phyloP scores from a whole-genome alignment of 805 yeast species.

The Wickerhamomyces chambardii region DNA sequence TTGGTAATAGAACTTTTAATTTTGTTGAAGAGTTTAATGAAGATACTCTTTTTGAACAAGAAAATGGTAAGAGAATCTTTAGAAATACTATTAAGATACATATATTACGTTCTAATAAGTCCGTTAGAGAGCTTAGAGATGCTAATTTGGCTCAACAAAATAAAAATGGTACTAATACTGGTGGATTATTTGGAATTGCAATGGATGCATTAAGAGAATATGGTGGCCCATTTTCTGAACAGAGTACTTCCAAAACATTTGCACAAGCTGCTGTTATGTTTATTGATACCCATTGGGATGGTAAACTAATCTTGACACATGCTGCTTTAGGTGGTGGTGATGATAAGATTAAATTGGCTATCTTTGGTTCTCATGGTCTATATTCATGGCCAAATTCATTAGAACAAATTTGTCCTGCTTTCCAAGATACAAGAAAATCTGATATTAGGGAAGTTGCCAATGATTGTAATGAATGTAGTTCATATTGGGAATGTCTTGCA shows the following conservation, averaged over 20 bases:
- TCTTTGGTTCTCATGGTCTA: slow-evolving; percentile 89
- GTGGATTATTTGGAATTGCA: slow-evolving; percentile 74
- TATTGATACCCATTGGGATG: slow-evolving; percentile 82
- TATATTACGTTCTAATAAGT: slow-evolving; percentile 54
- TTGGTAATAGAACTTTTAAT: slow-evolving; percentile 71
- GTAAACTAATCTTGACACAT: slow-evolving; percentile 60
- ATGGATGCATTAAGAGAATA: slow-evolving; percentile 54
- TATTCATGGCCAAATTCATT: slow-evolving; percentile 89
- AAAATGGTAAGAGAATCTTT: slow-evolving; percentile 18
- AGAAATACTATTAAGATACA: slow-evolving; percentile 73
- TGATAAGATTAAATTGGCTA: slow-evolving; percentile 64
- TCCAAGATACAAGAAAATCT: slow-evolving; percentile 63
- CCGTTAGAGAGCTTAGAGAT: slow-evolving; percentile 65
- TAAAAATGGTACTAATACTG: slow-evolving; percentile 56
- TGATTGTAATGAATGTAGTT: slow-evolving; percentile 76
- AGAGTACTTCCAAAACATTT: slow-evolving; percentile 30
- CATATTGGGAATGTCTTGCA: slow-evolving; percentile 85
- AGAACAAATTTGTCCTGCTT: slow-evolving; percentile 59
- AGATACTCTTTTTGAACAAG: slow-evolving; percentile 44
- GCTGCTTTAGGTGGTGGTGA: slow-evolving; percentile 94
- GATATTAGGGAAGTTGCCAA: slow-evolving; percentile 75
- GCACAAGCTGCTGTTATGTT: slow-evolving; percentile 77
- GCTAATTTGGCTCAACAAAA: slow-evolving; percentile 87
- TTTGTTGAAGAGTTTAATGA: slow-evolving; percentile 57
- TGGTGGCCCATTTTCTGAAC: slow-evolving; percentile 43